Conservation (phyloP, 495 filamentous ascomycete genomes). For the Hyphodiscus hymeniophilus region DNA sequence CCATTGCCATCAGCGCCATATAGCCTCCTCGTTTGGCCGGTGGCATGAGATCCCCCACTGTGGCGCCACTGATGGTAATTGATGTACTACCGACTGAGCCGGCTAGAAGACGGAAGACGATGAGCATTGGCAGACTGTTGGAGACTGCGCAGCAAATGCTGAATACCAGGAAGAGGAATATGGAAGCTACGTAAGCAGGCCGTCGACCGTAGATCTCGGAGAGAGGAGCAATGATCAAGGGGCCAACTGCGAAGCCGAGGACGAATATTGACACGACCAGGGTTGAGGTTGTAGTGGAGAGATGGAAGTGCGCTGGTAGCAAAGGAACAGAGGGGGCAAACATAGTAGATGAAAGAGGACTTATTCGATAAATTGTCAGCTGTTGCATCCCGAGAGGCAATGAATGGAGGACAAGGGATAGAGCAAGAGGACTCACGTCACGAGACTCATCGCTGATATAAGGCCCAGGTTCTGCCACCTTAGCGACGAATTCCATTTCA, state of each 20-base stretch:
- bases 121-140: constrained; percentile 42
- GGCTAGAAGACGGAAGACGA: constrained; percentile 10
- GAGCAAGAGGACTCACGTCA: too few relatives aligned
- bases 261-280: constrained; percentile 57
- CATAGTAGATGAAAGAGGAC: too few relatives aligned
- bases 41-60: constrained; percentile 2
- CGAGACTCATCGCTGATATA: too few relatives aligned
- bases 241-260: constrained; percentile 59
- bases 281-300: too few relatives aligned
- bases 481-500: too few relatives aligned
- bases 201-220: constrained; percentile 59
- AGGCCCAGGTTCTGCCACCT: too few relatives aligned
- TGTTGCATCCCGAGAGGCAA: too few relatives aligned
- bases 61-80: constrained; percentile 5
- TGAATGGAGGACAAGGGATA: too few relatives aligned
- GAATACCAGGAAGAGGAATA: constrained; percentile 48
- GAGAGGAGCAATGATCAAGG: constrained; percentile 52
- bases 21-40: background rate
- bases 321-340: too few relatives aligned
- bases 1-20: constrained; percentile 2
- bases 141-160: constrained; percentile 46
- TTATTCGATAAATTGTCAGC: too few relatives aligned
- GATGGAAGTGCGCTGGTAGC: too few relatives aligned
- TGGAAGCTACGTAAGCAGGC: constrained; percentile 41
- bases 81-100: constrained; percentile 23